Base-by-base conservation (phyloP, 140 eudicot species). In the Senecio squalidus region DNA sequence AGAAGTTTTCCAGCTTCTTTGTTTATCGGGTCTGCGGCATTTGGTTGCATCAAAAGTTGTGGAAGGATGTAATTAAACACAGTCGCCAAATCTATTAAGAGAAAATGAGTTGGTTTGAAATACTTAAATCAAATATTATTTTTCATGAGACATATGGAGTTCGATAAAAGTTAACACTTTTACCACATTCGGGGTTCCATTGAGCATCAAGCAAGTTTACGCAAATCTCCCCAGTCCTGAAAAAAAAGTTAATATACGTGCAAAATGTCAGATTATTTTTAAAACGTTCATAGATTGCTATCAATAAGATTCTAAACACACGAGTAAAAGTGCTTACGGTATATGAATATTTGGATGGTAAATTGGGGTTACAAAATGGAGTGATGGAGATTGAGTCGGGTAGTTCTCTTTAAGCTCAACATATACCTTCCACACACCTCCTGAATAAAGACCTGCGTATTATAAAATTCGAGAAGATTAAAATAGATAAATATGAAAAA, bases 121-220 rank as follows among this genome's bases (percentile, higher is more conserved):
- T 23, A 51, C 38, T 51, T 5, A 8, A 16, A 39, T 39, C 25
- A 6, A 41, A 14, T 39, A 9, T 39, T 39, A 1, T 14, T 9
- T 0, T 39, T 9, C 10, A 9, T 14, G 15, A 9, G n/a, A 14
- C 10, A 46, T 7, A 9, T 6, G 6, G 53, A 46, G 2, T 9
- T 9, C 2, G 53, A 46, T 46, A 10, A 46, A 46, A 30, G 4
- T 22, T 26, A 26, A 27, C 36, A 9, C 0, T 23, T 25, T 74
- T 79, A 79, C 85, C 82, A 31, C 52, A 71, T 76, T 71, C 67
- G 34, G 85, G 74, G 69, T 74, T 80, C 85, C 85, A 80, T 4
- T 58, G 39, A 56, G 70, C 79, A 59, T 67, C 75, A 30, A 80
- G 62, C 36, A 80, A 76, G 52, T 80, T 66, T 29, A 80, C 38